Base-by-base conservation (phyloP, 176 grass and related monocot species). In the Cocos nucifera region DNA sequence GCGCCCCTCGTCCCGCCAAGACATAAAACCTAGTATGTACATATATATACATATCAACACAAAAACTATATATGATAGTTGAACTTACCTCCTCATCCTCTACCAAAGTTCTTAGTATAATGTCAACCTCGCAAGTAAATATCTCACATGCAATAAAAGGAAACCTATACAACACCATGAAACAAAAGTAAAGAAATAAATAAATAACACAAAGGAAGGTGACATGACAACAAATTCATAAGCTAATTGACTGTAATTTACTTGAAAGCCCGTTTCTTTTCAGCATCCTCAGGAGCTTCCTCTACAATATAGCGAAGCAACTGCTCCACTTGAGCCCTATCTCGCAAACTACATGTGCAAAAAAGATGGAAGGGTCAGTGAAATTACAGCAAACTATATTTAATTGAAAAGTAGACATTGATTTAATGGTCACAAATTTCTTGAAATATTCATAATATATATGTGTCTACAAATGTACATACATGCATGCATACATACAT, bases 71-170 rank as follows among this genome's bases (percentile, higher is more conserved):
- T 49, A 65, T 59, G 44, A 30, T 53, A 59, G 57, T 55, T 74
- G 67, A 56, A 56, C 53, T 63, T 61, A 98, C 93, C 84, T 98
- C 76, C 78, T 78, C 88, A 79, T 92, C 88, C 69, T 98, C 94
- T 69, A 92, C 85, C 74, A 98, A 79, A 19, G 94, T 85, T 73
- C 94, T 98, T 77, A 92, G 54, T 65, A 98, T 89, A 70, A 89
- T 83, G 81, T 98, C 94, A 25, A 98, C 89, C 70, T 98, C 88
- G 20, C 88, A 98, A 53, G 88, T 98, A 74, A 98, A 98, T 78
- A 92, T 98, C 77, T 98, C 94, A 66, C 87, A 92, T 56, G 94
- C 94, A 79, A 98, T 92, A 82, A 98, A 98, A 67, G 94, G 94
- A 68, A 92, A 89, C 78, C 93, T 98, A 58, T 55, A 80, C 69